Evolutionary conservation across 139 green algal genomes (phyloP).

Genomic region (Edaphochlamys debaryana): DNA sequence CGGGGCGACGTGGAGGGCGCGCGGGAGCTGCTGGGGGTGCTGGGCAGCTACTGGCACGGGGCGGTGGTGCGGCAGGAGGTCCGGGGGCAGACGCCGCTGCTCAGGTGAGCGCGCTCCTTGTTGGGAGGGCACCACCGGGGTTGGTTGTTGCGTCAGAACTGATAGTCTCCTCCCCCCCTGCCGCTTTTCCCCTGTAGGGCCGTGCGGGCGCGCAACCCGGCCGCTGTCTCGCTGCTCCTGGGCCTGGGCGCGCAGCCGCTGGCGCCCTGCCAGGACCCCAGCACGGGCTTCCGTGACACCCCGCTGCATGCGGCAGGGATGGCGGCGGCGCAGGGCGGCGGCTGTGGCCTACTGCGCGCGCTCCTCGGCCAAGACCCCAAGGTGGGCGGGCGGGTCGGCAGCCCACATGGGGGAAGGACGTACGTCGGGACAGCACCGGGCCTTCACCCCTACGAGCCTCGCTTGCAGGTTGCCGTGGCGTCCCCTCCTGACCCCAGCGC

Average conservation of each 20-base stretch:
- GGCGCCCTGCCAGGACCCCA: background rate
- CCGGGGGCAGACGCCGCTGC: background rate
- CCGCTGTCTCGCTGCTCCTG: background rate
- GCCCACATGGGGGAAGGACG: background rate
- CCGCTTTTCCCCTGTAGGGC: background rate
- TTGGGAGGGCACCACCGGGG: background rate
- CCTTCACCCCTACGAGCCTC: background rate
- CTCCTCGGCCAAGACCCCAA: too few relatives aligned
- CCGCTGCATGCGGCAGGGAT: background rate
- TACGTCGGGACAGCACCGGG: background rate
- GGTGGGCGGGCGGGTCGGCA: too few relatives aligned
- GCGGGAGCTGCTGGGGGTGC: too few relatives aligned
- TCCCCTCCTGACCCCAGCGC: background rate
- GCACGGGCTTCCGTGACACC: conserved; percentile 1
- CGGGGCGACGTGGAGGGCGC: too few relatives aligned
- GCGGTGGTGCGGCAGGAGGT: too few relatives aligned
- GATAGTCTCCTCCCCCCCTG: background rate
- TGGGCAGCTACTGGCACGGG: too few relatives aligned
- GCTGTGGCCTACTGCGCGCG: background rate
- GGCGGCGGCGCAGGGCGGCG: background rate
- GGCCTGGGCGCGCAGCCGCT: background rate
- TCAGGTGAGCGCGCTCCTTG: background rate
- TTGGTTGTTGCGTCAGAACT: background rate
- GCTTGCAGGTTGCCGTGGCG: too few relatives aligned
- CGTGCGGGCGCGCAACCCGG: background rate